Evolutionary conservation across 2,329 filamentous ascomycete species (phyloP).

Genomic region (Aspergillus calidoustus): DNA sequence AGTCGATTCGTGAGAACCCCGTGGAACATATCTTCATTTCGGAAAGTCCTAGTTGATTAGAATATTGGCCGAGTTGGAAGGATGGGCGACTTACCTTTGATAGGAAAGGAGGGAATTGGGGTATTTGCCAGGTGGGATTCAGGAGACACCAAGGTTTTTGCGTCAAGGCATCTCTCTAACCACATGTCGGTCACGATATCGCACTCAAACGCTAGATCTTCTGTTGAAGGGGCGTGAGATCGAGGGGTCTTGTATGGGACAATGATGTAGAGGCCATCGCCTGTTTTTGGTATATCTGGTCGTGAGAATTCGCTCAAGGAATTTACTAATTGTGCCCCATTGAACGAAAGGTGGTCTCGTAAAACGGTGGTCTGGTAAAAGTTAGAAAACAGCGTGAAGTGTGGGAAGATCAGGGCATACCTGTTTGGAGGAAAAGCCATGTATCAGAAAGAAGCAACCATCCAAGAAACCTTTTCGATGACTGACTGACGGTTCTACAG

Average conservation of each 20-base stretch:
- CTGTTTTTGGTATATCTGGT: conserved; percentile 39
- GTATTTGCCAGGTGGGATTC: conserved; percentile 72
- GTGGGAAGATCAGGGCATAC: conserved; percentile 43
- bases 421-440: conserved; percentile 62
- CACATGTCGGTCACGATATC: conserved; percentile 84
- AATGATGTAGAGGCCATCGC: conserved; percentile 43
- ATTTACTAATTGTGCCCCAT: conserved; percentile 46
- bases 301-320: conserved; percentile 40
- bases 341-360: conserved; percentile 45
- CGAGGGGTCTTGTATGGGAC: conserved; percentile 44
- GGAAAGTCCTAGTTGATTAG: conserved; percentile 60
- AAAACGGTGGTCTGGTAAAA: conserved; percentile 39
- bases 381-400: conserved; percentile 21
- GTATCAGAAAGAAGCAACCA: conserved; percentile 62
- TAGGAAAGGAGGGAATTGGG: conserved; percentile 73
- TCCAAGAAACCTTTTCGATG: conserved; percentile 56
- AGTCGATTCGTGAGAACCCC: conserved; percentile 80
- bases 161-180: conserved; percentile 84
- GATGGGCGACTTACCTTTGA: conserved; percentile 52
- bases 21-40: conserved; percentile 77
- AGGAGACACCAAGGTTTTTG: conserved; percentile 72
- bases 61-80: neutral
- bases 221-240: conserved; percentile 41
- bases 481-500: conserved; percentile 27
- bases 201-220: conserved; percentile 48